Base-by-base conservation (phyloP, 108 stramenopile species). In the Nitzschia inconspicua region DNA sequence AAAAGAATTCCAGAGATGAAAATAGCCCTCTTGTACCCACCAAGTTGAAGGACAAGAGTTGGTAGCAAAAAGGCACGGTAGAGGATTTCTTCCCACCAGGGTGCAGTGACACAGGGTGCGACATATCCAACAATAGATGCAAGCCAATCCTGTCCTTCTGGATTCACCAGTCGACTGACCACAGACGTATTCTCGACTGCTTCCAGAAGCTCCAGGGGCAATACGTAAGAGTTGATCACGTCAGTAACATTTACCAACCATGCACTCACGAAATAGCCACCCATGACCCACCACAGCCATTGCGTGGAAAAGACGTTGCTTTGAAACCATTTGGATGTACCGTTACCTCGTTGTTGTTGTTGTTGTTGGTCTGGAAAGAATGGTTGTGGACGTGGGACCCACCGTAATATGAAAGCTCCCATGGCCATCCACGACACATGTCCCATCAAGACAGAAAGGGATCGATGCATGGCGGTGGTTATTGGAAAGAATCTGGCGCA, bases 201-300 rank as follows among this genome's bases (percentile, higher is more conserved):
- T 37, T 85, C 77, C 43, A 91, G 77, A 22, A 91, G 41, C 0
- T 59, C n/a, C 11, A 71, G 44, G 11, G 96, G 94, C 18, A 94
- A 75, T 13, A 94, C n/a, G 49, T 86, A 84, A 49, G 91, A 91
- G 52, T 97, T 97, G 39, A 81, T 27, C 24, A 85, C 74, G 49
- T 97, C 96, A 18, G 91, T 88, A 50, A 94, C 62, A 59, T 94
- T 94, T 68, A 95, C 95, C 2, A 94, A 47, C 84, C 90, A 91
- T 8, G 86, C 68, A 5, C 88, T 89, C 26, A 89, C 88, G 47
- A 77, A 93, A 71, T 97, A 95, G 26, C 96, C 96, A 4, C 96
- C 96, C 31, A 94, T 55, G 3, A 83, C 83, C 96, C 95, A 96
- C 93, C 93, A 96, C 42, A 94, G 56, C 93, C 93, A 96, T 31